Evolutionary conservation across 805 yeast species (phyloP).

Genomic region (Kuraishia floccosa): DNA sequence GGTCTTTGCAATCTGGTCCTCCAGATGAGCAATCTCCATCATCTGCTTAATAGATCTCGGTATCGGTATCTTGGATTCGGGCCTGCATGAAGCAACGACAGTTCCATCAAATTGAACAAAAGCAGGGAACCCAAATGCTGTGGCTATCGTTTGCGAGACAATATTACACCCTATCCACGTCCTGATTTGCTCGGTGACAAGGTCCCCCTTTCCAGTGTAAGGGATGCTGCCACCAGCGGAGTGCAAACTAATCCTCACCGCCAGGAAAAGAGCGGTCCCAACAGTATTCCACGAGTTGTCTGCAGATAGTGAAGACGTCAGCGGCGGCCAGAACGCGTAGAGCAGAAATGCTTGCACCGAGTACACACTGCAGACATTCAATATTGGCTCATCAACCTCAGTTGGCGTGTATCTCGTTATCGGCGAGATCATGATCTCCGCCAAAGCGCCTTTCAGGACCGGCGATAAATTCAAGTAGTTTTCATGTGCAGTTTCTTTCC

Average conservation of each 20-base stretch:
- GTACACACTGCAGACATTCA: conserved; percentile 84
- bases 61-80: conserved; percentile 28
- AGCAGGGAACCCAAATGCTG: conserved; percentile 91
- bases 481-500: conserved; percentile 14
- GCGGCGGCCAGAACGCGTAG: conserved; percentile 92
- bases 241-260: conserved; percentile 84
- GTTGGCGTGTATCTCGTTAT: conserved; percentile 75
- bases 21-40: conserved; percentile 77
- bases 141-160: conserved; percentile 81
- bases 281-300: conserved; percentile 94
- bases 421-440: conserved; percentile 85
- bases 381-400: conserved; percentile 68
- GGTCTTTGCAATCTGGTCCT: conserved; percentile 73
- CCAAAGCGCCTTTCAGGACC: conserved; percentile 61
- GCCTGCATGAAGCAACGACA: conserved; percentile 40
- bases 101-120: conserved; percentile 78
- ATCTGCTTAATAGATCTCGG: conserved; percentile 59
- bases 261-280: conserved; percentile 88
- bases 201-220: conserved; percentile 28
- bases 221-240: conserved; percentile 55
- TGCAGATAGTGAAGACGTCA: conserved; percentile 87
- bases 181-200: conserved; percentile 65
- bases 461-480: conserved; percentile 57
- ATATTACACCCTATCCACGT: conserved; percentile 95
- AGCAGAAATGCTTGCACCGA: conserved; percentile 88